Evolutionary conservation across 2,329 filamentous ascomycete genomes (phyloP), one percentile per base, ranked within the genome.

Genomic region (Cladosporium cucumerinum): DNA sequence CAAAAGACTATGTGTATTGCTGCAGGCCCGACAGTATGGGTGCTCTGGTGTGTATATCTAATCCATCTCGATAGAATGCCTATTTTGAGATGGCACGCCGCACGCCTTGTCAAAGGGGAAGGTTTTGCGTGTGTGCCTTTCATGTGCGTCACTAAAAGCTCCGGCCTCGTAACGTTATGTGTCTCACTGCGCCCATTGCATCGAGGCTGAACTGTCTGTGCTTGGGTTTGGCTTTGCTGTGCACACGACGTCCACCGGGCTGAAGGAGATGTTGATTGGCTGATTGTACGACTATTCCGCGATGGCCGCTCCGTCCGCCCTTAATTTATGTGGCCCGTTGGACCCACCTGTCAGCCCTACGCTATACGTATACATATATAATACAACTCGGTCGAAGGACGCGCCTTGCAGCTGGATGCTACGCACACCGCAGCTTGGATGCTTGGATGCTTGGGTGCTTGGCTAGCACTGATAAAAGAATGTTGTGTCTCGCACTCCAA

Each of bases 101-200:
- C 23, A 16, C 23, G 25, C 16, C 48, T 25, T n/a, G 6, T 51
- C 26, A 14, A 28, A 26, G 23, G 32, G n/a, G 18, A 57, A 39
- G 18, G 54, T 57, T 57, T 57, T 57, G 48, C 48, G 7, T 51
- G 16, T 51, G 48, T n/a, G 25, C 14, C 12, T 28, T 51, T 25
- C 54, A 34, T 28, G 7, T 28, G 28, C 51, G 54, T 32, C 54
- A 39, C n/a, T 26, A 16, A 32, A 32, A 43, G 30, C 54, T 32
- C 26, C 32, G 30, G 18, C 18, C 18, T 39, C 54, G 32, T 28
- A 51, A 26, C 48, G 26, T 25, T 51, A 36, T 21, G 1, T 57
- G 54, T 57, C 54, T 57, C 54, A 39, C 52, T 25, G 52, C 32
- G 52, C 52, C 52, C 52, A 57, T 32, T 57, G 54, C 54, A 57